Conservation (phyloP, 129 eudicot species). For the Logfia minima region DNA sequence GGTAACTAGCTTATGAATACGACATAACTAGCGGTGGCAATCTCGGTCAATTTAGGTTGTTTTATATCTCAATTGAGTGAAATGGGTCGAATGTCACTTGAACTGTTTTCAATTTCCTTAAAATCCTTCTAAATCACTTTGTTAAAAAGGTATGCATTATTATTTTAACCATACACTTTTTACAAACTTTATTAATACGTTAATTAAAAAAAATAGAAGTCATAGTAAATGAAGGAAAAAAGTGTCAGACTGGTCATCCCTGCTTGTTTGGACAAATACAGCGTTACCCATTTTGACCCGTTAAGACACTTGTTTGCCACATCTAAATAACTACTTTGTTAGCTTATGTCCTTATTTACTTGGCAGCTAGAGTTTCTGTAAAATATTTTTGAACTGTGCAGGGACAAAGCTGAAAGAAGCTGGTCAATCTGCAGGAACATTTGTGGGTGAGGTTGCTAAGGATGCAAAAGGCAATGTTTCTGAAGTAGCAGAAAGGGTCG, state of each 20-base stretch:
- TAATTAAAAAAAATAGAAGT: neutral
- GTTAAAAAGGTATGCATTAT: neutral
- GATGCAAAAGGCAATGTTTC: conserved; percentile 90
- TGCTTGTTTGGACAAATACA: neutral
- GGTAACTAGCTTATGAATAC: conserved; percentile 44
- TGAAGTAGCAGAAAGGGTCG: conserved; percentile 79
- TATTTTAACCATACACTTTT: neutral
- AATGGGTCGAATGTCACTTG: neutral
- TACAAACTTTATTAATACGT: neutral
- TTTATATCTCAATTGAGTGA: neutral
- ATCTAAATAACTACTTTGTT: neutral
- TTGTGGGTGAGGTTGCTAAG: conserved; percentile 89
- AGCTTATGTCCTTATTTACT: neutral
- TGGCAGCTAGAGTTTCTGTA: neutral
- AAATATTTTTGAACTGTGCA: conserved; percentile 20
- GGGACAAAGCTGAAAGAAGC: conserved; percentile 95
- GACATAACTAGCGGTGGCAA: neutral
- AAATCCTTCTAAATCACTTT: neutral
- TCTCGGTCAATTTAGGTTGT: neutral
- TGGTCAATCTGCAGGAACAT: conserved; percentile 80
- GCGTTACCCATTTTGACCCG: neutral
- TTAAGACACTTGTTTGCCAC: neutral
- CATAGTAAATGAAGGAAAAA: neutral
- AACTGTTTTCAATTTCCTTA: neutral
- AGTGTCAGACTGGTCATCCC: neutral